A percentile compares a stretch with the other conserved stretches of the same genome.
Conservation (phyloP, 2,329 filamentous ascomycete species). For the Magnaporthales sp. region DNA sequence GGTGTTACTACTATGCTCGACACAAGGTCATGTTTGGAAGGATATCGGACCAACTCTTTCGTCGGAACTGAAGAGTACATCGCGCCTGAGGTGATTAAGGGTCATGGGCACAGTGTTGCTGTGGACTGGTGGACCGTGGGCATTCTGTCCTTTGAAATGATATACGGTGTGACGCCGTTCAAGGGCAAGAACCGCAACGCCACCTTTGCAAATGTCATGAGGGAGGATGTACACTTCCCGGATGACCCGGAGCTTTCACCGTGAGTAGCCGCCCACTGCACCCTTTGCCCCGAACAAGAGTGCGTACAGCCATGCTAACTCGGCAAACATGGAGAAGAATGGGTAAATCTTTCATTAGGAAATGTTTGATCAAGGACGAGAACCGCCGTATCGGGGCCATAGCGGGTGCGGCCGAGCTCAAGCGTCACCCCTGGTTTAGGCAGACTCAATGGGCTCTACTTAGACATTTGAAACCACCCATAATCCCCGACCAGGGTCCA, state of each 20-base stretch:
- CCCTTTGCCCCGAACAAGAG: not conserved
- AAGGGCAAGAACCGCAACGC: slow-evolving; percentile 99
- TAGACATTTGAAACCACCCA: slow-evolving; percentile 95
- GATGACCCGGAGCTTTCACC: slow-evolving; percentile 90
- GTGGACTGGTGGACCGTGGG: slow-evolving; percentile 99
- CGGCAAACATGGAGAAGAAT: slow-evolving; percentile 45
- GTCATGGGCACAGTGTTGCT: slow-evolving; percentile 93
- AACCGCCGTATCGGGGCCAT: slow-evolving; percentile 86
- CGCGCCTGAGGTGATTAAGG: slow-evolving; percentile 96
- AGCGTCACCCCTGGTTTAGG: slow-evolving; percentile 91
- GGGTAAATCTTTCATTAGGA: slow-evolving; percentile 93
- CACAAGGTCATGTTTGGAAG: slow-evolving; percentile 94
- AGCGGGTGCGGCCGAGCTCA: slow-evolving; percentile 94
- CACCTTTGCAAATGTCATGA: slow-evolving; percentile 93
- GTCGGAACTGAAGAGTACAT: slow-evolving; percentile 99
- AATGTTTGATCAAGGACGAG: slow-evolving; percentile 96
- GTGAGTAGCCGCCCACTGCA: slow-evolving; percentile 47
- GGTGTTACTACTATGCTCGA: slow-evolving; percentile 92
- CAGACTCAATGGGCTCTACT: slow-evolving; percentile 95
- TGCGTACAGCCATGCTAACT: not conserved
- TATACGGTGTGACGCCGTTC: slow-evolving; percentile 96
- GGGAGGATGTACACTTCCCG: slow-evolving; percentile 93
- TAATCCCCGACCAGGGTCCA: slow-evolving; percentile 88
- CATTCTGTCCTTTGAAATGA: slow-evolving; percentile 97
- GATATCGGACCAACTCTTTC: slow-evolving; percentile 97